Percentiles rank a stretch among this genome's conserved stretches.
These are phyloP conservation scores for Cryptococcus sp. DNA, from an alignment of 1,284 basidiomycete species.

Conservation along the genomic window DNA sequence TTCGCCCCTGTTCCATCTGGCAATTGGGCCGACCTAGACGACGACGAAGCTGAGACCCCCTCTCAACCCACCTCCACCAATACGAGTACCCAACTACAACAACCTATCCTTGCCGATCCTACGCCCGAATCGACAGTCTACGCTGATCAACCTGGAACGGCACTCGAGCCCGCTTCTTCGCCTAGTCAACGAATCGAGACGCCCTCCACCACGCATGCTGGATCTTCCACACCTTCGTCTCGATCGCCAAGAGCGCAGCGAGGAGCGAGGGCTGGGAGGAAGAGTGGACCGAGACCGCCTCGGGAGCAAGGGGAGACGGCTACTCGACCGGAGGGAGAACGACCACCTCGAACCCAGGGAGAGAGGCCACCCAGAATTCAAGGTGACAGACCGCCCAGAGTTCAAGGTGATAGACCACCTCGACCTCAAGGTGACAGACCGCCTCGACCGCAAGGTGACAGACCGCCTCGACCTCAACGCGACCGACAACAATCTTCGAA, in stretches of 20 bases:
- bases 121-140: neutral
- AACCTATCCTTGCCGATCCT: neutral
- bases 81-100: neutral
- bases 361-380: neutral
- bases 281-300: too few relatives aligned
- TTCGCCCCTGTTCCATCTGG: neutral
- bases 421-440: neutral
- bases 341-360: too few relatives aligned
- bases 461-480: neutral
- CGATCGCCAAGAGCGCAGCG: too few relatives aligned
- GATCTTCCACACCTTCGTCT: too few relatives aligned
- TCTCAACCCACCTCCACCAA: neutral
- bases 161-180: neutral
- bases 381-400: neutral
- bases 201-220: too few relatives aligned
- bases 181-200: too few relatives aligned
- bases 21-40: slow-evolving; percentile 16
- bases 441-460: neutral
- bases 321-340: too few relatives aligned
- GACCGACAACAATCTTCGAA: slow-evolving; percentile 4
- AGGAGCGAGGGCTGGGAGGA: too few relatives aligned
- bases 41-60: slow-evolving; percentile 8
- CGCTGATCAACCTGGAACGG: neutral
- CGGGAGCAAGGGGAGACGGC: too few relatives aligned
- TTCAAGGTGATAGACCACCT: neutral